These are phyloP conservation scores for Chlamydomonas schloesseri DNA, from an alignment of 139 green algal species.

Conservation along the genomic window DNA sequence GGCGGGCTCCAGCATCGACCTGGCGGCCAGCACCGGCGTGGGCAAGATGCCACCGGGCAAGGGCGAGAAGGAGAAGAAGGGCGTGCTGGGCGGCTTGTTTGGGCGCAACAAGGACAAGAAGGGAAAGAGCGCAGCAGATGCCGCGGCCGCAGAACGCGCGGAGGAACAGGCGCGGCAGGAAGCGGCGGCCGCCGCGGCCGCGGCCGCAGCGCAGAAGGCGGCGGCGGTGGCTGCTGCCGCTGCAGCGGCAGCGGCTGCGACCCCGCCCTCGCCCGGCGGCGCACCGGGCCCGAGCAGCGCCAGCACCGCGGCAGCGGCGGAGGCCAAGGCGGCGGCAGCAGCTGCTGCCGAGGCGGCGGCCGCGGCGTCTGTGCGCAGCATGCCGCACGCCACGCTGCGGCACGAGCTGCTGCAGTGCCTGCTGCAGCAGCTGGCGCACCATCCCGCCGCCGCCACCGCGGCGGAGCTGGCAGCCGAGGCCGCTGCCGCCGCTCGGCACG, in stretches of 20 bases:
- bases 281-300: not conserved
- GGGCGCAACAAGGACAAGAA: conserved; percentile 9
- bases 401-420: conserved; percentile 50
- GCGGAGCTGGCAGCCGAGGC: conserved; percentile 22
- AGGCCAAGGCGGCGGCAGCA: not conserved
- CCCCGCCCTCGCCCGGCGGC: not conserved
- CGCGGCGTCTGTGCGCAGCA: not conserved
- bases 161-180: not conserved
- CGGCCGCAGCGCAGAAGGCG: not conserved
- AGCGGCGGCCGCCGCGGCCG: not conserved
- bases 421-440: conserved; percentile 37
- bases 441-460: conserved; percentile 29
- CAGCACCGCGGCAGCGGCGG: not conserved
- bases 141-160: not conserved
- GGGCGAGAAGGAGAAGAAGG: not conserved
- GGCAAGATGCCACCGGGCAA: not conserved
- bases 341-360: not conserved
- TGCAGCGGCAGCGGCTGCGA: not conserved
- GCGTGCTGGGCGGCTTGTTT: not conserved
- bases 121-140: not conserved
- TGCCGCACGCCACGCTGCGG: conserved; percentile 17
- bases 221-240: not conserved
- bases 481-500: conserved; percentile 31
- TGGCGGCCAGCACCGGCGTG: too few relatives aligned
- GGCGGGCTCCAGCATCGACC: not conserved